These are phyloP conservation scores for Wickerhamiella spandovensis DNA, from an alignment of 805 yeast genomes.

Conservation along the genomic window DNA sequence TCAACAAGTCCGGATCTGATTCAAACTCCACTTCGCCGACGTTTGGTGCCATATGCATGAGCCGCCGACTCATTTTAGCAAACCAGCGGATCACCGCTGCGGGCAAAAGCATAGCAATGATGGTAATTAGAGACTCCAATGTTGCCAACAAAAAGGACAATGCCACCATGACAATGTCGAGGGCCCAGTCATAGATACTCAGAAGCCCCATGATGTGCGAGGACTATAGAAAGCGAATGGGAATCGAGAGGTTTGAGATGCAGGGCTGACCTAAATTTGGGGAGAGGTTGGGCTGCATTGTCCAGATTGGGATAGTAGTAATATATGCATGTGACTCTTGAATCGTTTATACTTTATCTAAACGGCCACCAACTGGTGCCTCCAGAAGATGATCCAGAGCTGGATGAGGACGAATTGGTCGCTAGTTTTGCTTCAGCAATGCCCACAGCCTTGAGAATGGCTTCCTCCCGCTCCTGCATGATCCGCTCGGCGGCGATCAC, in stretches of 20 bases:
- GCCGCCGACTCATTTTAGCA: slow-evolving; percentile 4
- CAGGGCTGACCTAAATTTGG: not conserved
- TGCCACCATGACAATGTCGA: slow-evolving; percentile 9
- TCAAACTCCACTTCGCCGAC: slow-evolving; percentile 7
- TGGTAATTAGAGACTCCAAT: slow-evolving; percentile 14
- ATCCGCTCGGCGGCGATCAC: slow-evolving; percentile 61
- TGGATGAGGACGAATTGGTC: not conserved
- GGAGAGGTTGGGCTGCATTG: not conserved
- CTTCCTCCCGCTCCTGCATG: slow-evolving; percentile 55
- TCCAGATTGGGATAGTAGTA: not conserved
- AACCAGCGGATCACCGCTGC: slow-evolving; percentile 9
- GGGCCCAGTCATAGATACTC: not conserved
- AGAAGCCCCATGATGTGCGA: not conserved
- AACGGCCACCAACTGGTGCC: not conserved
- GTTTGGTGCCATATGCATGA: slow-evolving; percentile 7
- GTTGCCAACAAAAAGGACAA: slow-evolving; percentile 13
- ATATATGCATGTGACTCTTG: not conserved
- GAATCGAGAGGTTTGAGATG: too few species aligned
- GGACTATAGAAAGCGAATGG: not conserved
- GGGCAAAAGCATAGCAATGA: slow-evolving; percentile 16
- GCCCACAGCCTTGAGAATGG: slow-evolving; percentile 33
- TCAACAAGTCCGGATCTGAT: slow-evolving; percentile 4
- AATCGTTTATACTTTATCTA: not conserved
- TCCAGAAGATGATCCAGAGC: not conserved
- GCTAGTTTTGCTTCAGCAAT: slow-evolving; percentile 27